Conservation (phyloP, 2,329 filamentous ascomycete genomes). For the Paecilomyces dactylethromorphus region DNA sequence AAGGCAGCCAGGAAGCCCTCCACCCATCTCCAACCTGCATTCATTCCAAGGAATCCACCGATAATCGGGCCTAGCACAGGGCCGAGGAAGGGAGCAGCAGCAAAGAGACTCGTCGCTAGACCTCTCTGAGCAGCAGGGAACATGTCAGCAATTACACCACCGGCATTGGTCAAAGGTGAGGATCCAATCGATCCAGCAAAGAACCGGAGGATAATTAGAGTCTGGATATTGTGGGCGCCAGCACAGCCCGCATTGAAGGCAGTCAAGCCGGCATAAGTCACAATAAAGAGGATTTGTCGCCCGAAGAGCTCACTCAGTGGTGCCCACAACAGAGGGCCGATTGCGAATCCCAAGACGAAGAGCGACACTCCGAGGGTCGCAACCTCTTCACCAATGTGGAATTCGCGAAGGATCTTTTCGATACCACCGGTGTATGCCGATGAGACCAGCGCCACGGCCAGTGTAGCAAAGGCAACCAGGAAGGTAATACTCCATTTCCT, state of each 20-base stretch:
- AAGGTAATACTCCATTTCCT: conserved; percentile 38
- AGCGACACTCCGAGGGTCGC: conserved; percentile 39
- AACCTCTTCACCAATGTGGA: conserved; percentile 29
- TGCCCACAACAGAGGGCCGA: conserved; percentile 42
- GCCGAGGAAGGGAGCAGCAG: conserved; percentile 61
- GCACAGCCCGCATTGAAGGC: conserved; percentile 57
- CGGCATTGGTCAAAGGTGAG: conserved; percentile 56
- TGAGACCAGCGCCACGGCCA: conserved; percentile 38
- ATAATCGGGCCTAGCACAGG: conserved; percentile 60
- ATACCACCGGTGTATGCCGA: conserved; percentile 38
- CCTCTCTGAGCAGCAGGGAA: conserved; percentile 50
- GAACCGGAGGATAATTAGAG: conserved; percentile 61
- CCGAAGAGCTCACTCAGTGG: conserved; percentile 33
- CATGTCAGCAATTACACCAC: conserved; percentile 58
- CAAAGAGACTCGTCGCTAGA: conserved; percentile 57
- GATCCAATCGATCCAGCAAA: conserved; percentile 58
- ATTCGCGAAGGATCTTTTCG: conserved; percentile 26
- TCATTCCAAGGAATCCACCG: conserved; percentile 60
- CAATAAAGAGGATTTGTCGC: conserved; percentile 27
- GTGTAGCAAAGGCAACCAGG: conserved; percentile 31
- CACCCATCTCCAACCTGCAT: conserved; percentile 64
- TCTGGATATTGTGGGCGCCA: conserved; percentile 51
- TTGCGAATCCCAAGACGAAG: conserved; percentile 41
- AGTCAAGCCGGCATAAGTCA: conserved; percentile 39
- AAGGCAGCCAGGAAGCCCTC: conserved; percentile 58